phyloP scores from a whole-genome alignment of 495 filamentous ascomycete species.

The Tetracladium marchalianum region DNA sequence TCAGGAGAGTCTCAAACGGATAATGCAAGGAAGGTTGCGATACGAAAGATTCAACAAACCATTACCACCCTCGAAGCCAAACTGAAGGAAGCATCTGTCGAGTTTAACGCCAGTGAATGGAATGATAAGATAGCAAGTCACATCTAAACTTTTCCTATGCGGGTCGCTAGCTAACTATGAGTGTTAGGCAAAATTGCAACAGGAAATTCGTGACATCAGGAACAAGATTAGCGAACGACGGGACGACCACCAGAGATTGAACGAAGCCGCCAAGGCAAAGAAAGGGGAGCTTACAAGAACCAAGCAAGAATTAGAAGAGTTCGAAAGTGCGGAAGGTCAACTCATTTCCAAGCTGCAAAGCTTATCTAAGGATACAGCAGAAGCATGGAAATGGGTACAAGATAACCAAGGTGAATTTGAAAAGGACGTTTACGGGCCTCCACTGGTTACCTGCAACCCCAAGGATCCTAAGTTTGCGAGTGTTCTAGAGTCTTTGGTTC shows the following conservation, averaged over 20 bases:
- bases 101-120: constrained; percentile 38
- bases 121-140: constrained; percentile 44
- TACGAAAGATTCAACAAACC: constrained; percentile 29
- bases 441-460: constrained; percentile 71
- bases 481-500: constrained; percentile 62
- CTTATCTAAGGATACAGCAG: constrained; percentile 48
- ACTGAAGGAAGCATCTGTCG: constrained; percentile 33
- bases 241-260: background rate
- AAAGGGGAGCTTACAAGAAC: constrained; percentile 19
- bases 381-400: constrained; percentile 73
- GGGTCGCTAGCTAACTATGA: constrained; percentile 7
- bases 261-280: too few species aligned
- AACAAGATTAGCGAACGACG: constrained; percentile 22
- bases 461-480: constrained; percentile 66
- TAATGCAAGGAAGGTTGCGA: constrained; percentile 39
- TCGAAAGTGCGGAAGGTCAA: constrained; percentile 72
- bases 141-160: background rate
- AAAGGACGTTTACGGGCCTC: constrained; percentile 75
- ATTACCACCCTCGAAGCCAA: constrained; percentile 33
- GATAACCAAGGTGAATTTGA: constrained; percentile 63
- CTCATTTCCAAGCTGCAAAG: constrained; percentile 51
- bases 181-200: constrained; percentile 36
- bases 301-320: constrained; percentile 39
- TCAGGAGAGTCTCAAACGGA: constrained; percentile 47
- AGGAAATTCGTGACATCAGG: constrained; percentile 25